Base-by-base conservation (phyloP, 179 eudicot genomes). In the Camellia oleifera region DNA sequence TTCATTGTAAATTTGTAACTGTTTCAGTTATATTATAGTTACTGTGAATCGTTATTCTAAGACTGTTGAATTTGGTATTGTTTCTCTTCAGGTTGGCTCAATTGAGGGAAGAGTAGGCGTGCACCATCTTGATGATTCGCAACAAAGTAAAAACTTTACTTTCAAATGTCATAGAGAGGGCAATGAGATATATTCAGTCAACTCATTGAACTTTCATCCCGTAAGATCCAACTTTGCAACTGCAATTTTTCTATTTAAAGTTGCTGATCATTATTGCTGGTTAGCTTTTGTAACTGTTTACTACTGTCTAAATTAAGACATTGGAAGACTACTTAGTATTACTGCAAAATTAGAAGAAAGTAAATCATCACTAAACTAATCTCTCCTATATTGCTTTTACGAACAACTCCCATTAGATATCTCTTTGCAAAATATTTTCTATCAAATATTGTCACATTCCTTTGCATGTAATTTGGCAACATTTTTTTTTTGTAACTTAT, bases 101-200 rank as follows among this genome's bases (percentile, higher is more conserved):
- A 95, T 95, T 77, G 98, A 95, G 85, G 98, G 98, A 60, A 87
- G 97, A 79, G 98, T 95, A 85, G 98, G 98, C 60, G 97, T 95
- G 20, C 98, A 95, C 85, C 97, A 95, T 85, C 90, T 95, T 78
- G 98, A 95, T 85, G 98, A 95, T 82, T 67, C 97, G 14, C 97
- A 87, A 65, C 88, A 88, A 78, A 81, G 86, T 85, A 93, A 93
- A 85, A 95, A 93, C 77, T 95, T 95, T 74, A 95, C 98, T 78
- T 95, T 95, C 91, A 95, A 95, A 88, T 95, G 98, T 77, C 98
- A 95, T 76, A 88, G 98, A 86, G 98, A 93, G n/a, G 89, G 89
- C 82, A 90, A 84, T 80, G 95, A 93, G 20, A 91, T 95, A 75
- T 93, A 92, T 84, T 91, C 98, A 0, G 98, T 95, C 86, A 95